Evolutionary conservation across 2,329 filamentous ascomycete genomes (phyloP).

Genomic region (Aspergillus costaricaensis): DNA sequence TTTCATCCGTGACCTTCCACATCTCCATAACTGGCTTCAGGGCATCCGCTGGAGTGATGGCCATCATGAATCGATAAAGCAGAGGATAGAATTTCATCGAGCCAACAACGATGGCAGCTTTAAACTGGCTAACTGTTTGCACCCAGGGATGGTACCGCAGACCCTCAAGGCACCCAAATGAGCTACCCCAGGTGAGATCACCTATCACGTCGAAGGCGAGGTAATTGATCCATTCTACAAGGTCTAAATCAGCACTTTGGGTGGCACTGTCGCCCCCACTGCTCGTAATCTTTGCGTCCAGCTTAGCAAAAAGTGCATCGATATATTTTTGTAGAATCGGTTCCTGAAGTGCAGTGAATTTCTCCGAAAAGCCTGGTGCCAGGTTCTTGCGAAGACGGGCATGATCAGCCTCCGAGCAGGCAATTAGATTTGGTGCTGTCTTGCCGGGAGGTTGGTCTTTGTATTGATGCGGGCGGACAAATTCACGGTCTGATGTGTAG

Average conservation of each 20-base stretch:
- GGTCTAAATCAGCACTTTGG: not conserved
- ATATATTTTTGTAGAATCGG: slow-evolving; percentile 22
- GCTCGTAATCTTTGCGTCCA: slow-evolving; percentile 4
- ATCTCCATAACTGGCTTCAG: not conserved
- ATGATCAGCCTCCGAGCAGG: slow-evolving; percentile 20
- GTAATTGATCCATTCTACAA: slow-evolving; percentile 16
- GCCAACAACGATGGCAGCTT: not conserved
- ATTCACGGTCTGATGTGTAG: slow-evolving; percentile 15
- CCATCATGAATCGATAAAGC: not conserved
- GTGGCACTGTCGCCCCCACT: not conserved
- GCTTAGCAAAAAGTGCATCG: slow-evolving; percentile 20
- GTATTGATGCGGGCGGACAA: slow-evolving; percentile 1
- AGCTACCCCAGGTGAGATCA: slow-evolving; percentile 12
- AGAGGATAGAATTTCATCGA: slow-evolving; percentile 5
- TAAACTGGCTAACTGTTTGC: not conserved
- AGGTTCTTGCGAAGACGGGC: slow-evolving; percentile 21
- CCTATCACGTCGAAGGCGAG: slow-evolving; percentile 19
- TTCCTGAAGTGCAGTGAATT: slow-evolving; percentile 27
- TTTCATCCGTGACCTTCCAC: not conserved
- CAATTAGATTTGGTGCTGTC: slow-evolving; percentile 12
- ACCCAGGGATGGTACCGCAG: slow-evolving; percentile 12
- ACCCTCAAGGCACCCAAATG: slow-evolving; percentile 11
- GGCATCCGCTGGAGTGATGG: not conserved
- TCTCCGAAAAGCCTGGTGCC: slow-evolving; percentile 26
- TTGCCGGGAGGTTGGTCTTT: slow-evolving; percentile 20